These are phyloP conservation scores for Claviceps arundinis DNA, from an alignment of 2,329 filamentous ascomycete species.

Conservation along the genomic window DNA sequence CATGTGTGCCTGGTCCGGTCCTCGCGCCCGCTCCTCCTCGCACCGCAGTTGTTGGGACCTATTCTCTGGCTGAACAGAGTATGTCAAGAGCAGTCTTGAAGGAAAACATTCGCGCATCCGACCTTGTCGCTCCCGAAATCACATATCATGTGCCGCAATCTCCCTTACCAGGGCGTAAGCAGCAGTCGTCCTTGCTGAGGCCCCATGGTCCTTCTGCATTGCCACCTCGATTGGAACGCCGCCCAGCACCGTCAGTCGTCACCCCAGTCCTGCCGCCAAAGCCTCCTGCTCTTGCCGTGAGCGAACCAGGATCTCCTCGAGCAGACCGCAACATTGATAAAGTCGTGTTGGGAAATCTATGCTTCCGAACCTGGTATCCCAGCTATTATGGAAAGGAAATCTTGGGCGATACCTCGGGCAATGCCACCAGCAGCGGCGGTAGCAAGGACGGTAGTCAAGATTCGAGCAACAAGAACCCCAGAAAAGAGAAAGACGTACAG, in stretches of 20 bases:
- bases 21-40: conserved; percentile 1
- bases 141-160: conserved; percentile 26
- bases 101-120: conserved; percentile 18
- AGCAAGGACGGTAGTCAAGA: conserved; percentile 18
- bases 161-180: conserved; percentile 12
- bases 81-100: conserved; percentile 7
- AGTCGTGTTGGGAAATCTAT: conserved; percentile 71
- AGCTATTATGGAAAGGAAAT: conserved; percentile 74
- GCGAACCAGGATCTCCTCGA: conserved; percentile 23
- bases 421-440: conserved; percentile 12
- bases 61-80: neutral
- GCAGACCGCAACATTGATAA: conserved; percentile 70
- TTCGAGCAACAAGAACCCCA: conserved; percentile 14
- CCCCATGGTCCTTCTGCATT: conserved; percentile 21
- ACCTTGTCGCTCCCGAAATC: conserved; percentile 27
- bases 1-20: conserved; percentile 1
- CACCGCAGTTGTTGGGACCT: neutral
- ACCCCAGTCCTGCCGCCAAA: conserved; percentile 24
- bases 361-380: conserved; percentile 85
- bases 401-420: conserved; percentile 34
- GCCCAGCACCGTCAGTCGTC: conserved; percentile 14
- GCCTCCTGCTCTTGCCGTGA: conserved; percentile 15
- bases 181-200: conserved; percentile 18
- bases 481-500: conserved; percentile 21
- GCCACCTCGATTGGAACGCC: conserved; percentile 17